Base-by-base conservation (phyloP, 106 monocot species). In the Iris macrosiphon region DNA sequence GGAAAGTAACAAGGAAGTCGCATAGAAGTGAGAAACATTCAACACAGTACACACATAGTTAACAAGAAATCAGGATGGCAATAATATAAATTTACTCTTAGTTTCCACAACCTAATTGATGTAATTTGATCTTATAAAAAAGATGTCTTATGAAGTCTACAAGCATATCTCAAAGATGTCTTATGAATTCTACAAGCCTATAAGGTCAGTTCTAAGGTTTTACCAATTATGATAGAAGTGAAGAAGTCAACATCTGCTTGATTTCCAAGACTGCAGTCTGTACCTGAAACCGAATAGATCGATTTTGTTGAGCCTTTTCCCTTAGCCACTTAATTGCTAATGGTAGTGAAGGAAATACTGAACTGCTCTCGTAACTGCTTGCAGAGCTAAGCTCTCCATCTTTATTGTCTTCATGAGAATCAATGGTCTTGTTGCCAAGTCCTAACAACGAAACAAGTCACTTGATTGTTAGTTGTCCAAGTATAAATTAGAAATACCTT, bases 311-410 rank as follows among this genome's bases (percentile, higher is more conserved):
- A 47, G 60, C 55, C 23, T 18, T 66, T 74, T 96, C 90, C 66
- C 79, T 79, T 7, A 90, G 78, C 96, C 89, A 90, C 23, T 82
- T 74, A 59, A 96, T 73, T 40, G 86, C 96, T 32, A 63, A 66
- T 32, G 90, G 96, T 31, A 96, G 67, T 32, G 96, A 90, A 44
- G 77, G 40, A 57, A 86, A 83, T 9, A 96, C 82, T 31, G 74
- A 62, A 75, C 90, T 96, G 44, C 25, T 68, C 31, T 57, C 63
- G 13, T 25, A 39, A 32, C 43, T 21, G 19, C 27, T 63, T 12
- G 37, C 6, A 33, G 20, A 49, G 25, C 23, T 67, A 47, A 4
- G 26, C 9, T 61, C 69, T 54, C 49, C 73, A 55, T 53, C 27
- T 45, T 48, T 62, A 55, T 31, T 49, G 35, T 23, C 60, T 35